Conservation (phyloP, 83 land plant genomes). For the Picea engelmannii region DNA sequence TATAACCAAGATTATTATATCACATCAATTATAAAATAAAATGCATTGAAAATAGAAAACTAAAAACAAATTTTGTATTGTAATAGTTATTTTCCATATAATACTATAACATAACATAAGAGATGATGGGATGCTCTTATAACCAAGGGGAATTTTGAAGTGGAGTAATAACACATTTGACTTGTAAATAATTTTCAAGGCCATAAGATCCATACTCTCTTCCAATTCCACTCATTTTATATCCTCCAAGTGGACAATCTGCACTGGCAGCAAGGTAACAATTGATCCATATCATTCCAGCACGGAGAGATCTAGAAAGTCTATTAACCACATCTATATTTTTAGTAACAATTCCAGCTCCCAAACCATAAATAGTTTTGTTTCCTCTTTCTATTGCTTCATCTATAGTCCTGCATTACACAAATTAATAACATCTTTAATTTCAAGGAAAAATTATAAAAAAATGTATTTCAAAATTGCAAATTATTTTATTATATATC, state of each 20-base stretch:
- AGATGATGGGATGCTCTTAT: not conserved
- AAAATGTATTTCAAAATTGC: too few species aligned
- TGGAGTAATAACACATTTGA: conserved; percentile 54
- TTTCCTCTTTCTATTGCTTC: conserved; percentile 59
- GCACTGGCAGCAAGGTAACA: conserved; percentile 61
- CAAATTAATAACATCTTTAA: too few species aligned
- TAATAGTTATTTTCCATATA: too few species aligned
- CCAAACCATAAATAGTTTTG: conserved; percentile 44
- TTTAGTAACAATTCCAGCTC: conserved; percentile 49
- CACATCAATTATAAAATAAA: too few species aligned
- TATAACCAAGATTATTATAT: conserved; percentile 60
- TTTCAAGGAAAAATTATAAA: too few species aligned
- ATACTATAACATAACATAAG: too few species aligned
- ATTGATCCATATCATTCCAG: conserved; percentile 76
- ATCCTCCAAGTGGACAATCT: conserved; percentile 58
- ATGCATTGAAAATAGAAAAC: too few species aligned
- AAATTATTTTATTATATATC: too few species aligned
- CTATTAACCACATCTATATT: conserved; percentile 42
- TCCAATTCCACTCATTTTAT: conserved; percentile 61
- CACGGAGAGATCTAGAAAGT: conserved; percentile 39
- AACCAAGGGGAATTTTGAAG: conserved; percentile 47
- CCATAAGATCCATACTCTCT: conserved; percentile 36
- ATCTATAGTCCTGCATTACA: conserved; percentile 39
- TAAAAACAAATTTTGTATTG: too few species aligned
- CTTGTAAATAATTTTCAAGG: conserved; percentile 36